These are phyloP conservation scores for Talaromyces sp. DNA, from an alignment of 2,329 filamentous ascomycete genomes.

Conservation along the genomic window DNA sequence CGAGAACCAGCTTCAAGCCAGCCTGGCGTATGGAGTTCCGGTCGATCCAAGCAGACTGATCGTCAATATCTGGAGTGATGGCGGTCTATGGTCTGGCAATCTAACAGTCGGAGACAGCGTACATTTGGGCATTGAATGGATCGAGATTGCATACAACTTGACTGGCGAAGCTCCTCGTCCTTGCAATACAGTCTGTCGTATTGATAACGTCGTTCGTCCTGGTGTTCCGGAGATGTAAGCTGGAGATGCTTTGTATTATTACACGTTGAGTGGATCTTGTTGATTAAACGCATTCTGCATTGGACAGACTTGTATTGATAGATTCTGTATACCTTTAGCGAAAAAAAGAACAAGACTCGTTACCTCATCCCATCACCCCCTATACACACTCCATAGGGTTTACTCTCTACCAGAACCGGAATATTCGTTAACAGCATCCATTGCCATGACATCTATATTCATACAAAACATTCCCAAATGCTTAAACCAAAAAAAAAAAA, in stretches of 20 bases:
- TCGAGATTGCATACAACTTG: slow-evolving; percentile 41
- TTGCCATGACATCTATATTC: neutral
- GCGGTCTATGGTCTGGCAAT: slow-evolving; percentile 41
- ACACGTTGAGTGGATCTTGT: neutral
- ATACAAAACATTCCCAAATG: neutral
- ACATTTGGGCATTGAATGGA: slow-evolving; percentile 40
- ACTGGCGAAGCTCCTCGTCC: slow-evolving; percentile 21
- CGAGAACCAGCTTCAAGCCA: slow-evolving; percentile 28
- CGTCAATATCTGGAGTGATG: slow-evolving; percentile 45
- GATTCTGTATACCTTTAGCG: neutral
- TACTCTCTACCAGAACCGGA: neutral
- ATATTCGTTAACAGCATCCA: neutral
- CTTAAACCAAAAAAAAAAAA: neutral
- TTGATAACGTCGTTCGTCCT: slow-evolving; percentile 20
- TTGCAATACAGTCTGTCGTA: slow-evolving; percentile 21
- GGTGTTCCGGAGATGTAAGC: slow-evolving; percentile 11
- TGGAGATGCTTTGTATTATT: neutral
- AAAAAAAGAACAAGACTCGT: neutral
- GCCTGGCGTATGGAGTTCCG: slow-evolving; percentile 37
- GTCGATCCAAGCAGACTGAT: slow-evolving; percentile 35
- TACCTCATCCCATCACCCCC: neutral
- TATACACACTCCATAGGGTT: neutral
- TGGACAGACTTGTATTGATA: neutral
- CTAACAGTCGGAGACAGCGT: slow-evolving; percentile 37
- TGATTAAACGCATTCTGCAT: neutral